Evolutionary conservation across 306 rosid species (phyloP), one percentile per base, ranked within the genome.

Genomic region (Dryas alaskensis): DNA sequence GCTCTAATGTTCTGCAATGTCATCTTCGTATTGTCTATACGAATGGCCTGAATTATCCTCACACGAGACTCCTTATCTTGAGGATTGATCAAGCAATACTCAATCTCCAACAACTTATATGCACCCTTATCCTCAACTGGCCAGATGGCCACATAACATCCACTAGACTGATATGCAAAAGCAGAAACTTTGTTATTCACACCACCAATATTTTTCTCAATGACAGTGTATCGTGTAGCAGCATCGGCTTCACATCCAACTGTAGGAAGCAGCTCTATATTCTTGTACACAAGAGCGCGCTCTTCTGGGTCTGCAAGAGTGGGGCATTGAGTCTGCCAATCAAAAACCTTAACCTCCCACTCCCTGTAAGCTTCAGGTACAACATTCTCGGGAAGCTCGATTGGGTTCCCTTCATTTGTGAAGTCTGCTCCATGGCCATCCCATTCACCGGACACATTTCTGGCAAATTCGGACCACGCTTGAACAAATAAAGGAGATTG

Each of bases 241-340:
- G 98, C 98, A 78, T 94, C 99, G 3, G 99, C 99, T 82, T 94
- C 97, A 45, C 99, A 94, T 72, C 99, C 97, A 43, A 94, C 97
- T 0, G 96, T 92, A 31, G 99, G 99, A 75, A 94, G 96, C 78
- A 94, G 80, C 83, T 86, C 86, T 75, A 88, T 82, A 60, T 86
- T 74, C 86, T 84, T 94, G 86, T 86, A 92, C 48, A 60, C 52
- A 70, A 94, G 81, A 80, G 78, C 60, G 37, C 45, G 73, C 43
- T 87, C 86, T 61, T 84, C 84, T 9, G 88, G 81, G 63, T 88
- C 79, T 37, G 99, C 99, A 76, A 92, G 96, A 67, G 99, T 87
- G 31, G 99, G 99, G 69, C 99, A 94, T 44, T 94, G 97, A 71
- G 96, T 92, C 79, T 92, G 99, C 98, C 99, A 94, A 76, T 94